These are phyloP conservation scores for Rhodamnia rubescens DNA, from an alignment of 345 rosid species.

Conservation along the genomic window DNA sequence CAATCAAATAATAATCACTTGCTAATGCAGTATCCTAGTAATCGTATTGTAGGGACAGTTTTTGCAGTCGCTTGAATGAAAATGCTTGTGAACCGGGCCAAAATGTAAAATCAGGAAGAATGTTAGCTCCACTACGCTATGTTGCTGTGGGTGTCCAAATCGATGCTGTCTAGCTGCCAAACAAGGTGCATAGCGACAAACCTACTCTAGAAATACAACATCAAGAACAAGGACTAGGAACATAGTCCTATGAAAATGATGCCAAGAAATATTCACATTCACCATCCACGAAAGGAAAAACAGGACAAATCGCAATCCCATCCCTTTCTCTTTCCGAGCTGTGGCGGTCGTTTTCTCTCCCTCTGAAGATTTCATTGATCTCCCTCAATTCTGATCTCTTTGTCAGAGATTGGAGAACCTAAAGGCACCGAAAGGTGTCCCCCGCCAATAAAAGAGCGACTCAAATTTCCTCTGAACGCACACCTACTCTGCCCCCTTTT, in stretches of 20 bases:
- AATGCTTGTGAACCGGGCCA: not conserved
- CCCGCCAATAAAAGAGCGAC: not conserved
- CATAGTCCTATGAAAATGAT: not conserved
- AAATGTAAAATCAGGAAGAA: not conserved
- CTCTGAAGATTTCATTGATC: not conserved
- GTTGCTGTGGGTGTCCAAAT: constrained; percentile 1
- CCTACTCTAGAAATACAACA: not conserved
- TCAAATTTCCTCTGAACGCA: not conserved
- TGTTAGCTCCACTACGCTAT: not conserved
- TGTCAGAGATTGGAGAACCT: not conserved
- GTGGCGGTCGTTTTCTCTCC: not conserved
- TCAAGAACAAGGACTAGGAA: not conserved
- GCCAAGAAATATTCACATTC: not conserved
- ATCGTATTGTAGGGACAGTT: not conserved
- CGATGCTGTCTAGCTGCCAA: not conserved
- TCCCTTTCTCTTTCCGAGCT: not conserved
- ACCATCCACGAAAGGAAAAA: not conserved
- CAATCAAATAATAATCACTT: not conserved
- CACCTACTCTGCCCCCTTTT: not conserved
- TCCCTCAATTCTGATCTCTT: not conserved
- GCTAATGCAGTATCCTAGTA: not conserved
- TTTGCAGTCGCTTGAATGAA: not conserved
- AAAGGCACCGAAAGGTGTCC: not conserved
- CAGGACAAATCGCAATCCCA: not conserved
- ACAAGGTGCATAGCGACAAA: not conserved